Conservation (phyloP, 371 early-diverging fungal species). For the Actinomortierella ambigua region DNA sequence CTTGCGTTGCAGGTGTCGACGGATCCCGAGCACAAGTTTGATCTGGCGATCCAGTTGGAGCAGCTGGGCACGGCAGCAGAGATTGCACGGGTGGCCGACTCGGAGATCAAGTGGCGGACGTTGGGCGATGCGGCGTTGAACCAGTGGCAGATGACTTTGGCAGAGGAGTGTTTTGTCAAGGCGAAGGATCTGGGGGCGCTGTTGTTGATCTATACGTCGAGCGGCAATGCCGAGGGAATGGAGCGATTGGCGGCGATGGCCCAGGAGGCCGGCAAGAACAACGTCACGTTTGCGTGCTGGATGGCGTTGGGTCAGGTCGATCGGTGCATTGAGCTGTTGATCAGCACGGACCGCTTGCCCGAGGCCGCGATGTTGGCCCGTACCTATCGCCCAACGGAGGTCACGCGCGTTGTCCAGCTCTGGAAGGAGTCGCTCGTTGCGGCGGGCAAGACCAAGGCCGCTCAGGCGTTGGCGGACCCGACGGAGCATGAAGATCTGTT, state of each 20-base stretch:
- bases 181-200: conserved; percentile 91
- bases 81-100: conserved; percentile 83
- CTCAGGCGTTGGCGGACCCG: conserved; percentile 91
- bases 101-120: conserved; percentile 89
- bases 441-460: conserved; percentile 77
- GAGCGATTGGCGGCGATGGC: conserved; percentile 77
- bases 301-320: conserved; percentile 75
- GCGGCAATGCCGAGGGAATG: conserved; percentile 82
- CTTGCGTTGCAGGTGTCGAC: conserved; percentile 91
- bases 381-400: conserved; percentile 84
- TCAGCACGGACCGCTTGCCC: conserved; percentile 87
- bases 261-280: conserved; percentile 81
- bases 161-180: conserved; percentile 87
- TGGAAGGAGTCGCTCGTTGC: conserved; percentile 82
- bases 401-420: conserved; percentile 71
- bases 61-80: conserved; percentile 83
- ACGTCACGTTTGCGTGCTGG: conserved; percentile 89
- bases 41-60: conserved; percentile 88
- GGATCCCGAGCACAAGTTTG: conserved; percentile 94
- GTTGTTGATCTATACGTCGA: conserved; percentile 87
- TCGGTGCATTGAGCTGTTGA: conserved; percentile 81
- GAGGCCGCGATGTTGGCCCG: conserved; percentile 96
- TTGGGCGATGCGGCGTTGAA: conserved; percentile 91
- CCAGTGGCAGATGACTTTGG: conserved; percentile 85
- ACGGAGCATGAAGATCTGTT: conserved; percentile 83